Evolutionary conservation across 148 eudicot genomes (phyloP).

Genomic region (Chenopodium formosanum): DNA sequence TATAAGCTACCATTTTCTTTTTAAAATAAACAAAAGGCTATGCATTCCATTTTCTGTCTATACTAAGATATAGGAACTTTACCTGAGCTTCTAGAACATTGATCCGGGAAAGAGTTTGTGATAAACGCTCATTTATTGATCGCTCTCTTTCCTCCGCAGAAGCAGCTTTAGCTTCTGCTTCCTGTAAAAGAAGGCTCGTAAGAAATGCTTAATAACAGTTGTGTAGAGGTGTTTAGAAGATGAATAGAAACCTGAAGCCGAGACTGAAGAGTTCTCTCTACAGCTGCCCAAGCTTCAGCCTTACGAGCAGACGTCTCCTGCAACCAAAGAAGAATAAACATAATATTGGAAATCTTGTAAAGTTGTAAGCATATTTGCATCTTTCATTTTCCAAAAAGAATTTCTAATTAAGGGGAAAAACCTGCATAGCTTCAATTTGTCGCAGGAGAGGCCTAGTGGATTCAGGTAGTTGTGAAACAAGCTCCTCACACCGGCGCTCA

Average conservation of each 20-base stretch:
- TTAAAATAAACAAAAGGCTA: neutral
- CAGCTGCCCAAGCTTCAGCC: constrained; percentile 94
- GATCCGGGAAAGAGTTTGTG: constrained; percentile 89
- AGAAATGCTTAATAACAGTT: neutral
- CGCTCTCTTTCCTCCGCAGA: constrained; percentile 91
- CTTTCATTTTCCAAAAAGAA: neutral
- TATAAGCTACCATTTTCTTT: constrained; percentile 24
- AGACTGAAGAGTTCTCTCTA: constrained; percentile 82
- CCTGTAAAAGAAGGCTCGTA: constrained; percentile 47
- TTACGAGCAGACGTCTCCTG: constrained; percentile 84
- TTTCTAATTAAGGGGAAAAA: constrained; percentile 23
- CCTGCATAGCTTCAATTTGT: constrained; percentile 99
- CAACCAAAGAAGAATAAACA: constrained; percentile 29
- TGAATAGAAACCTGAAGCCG: constrained; percentile 71
- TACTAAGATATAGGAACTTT: constrained; percentile 17
- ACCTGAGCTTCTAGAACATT: constrained; percentile 99
- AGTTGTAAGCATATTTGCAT: neutral
- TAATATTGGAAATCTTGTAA: neutral
- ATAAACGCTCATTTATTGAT: constrained; percentile 82
- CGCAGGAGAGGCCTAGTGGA: constrained; percentile 95
- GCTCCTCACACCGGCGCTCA: constrained; percentile 96
- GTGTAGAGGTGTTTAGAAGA: neutral
- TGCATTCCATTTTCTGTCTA: neutral
- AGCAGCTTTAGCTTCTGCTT: constrained; percentile 95
- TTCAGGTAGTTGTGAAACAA: constrained; percentile 88